Percentiles rank a stretch among this genome's conserved stretches.
Conservation (phyloP, 2,329 filamentous ascomycete species). For the Xylariaceae sp. region DNA sequence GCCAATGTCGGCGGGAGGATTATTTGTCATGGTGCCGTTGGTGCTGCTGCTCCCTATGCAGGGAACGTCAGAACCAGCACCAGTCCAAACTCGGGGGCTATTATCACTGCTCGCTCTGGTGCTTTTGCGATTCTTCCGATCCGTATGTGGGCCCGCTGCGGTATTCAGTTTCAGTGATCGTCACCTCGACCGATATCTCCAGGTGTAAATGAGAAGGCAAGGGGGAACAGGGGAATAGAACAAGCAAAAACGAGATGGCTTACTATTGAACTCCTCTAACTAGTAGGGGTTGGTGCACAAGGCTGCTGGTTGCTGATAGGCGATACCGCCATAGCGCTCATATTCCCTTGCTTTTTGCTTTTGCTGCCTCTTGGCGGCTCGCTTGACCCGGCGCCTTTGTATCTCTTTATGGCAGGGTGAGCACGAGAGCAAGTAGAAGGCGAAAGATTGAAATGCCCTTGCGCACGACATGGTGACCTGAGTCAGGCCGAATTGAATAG, state of each 20-base stretch:
- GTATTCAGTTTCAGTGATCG: conserved; percentile 3
- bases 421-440: conserved; percentile 75
- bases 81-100: conserved; percentile 57
- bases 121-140: conserved; percentile 49
- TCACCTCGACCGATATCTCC: neutral
- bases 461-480: conserved; percentile 46
- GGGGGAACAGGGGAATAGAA: too few species aligned
- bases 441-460: conserved; percentile 65
- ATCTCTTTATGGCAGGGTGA: conserved; percentile 71
- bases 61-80: conserved; percentile 50
- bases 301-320: conserved; percentile 73
- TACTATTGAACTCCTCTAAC: conserved; percentile 71
- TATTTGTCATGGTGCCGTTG: conserved; percentile 14
- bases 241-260: neutral
- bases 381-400: conserved; percentile 65
- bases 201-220: neutral
- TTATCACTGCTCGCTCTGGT: conserved; percentile 49
- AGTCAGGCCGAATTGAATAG: too few species aligned
- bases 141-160: conserved; percentile 57
- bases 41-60: conserved; percentile 31
- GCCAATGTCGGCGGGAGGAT: neutral
- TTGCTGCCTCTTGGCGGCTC: conserved; percentile 64
- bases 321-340: conserved; percentile 51
- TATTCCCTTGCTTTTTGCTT: conserved; percentile 61
- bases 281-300: conserved; percentile 87